Percentiles rank a stretch among this genome's conserved stretches.
These are phyloP conservation scores for Antrodiella citrinella DNA, from an alignment of 768 basidiomycete genomes.

Conservation along the genomic window DNA sequence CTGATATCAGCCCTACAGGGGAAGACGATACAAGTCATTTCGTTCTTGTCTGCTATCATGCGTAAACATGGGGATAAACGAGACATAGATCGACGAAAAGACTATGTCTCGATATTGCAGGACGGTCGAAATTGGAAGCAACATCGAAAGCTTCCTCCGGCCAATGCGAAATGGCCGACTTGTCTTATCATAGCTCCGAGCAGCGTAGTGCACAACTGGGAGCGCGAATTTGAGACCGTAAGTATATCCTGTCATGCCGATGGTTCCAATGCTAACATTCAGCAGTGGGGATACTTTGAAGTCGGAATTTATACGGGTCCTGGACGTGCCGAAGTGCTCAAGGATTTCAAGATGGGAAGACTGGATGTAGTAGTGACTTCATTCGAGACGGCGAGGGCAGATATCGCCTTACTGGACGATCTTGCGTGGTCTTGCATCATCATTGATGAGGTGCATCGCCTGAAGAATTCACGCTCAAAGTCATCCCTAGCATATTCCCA, in stretches of 20 bases:
- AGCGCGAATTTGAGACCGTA: conserved; percentile 79
- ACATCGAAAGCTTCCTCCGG: conserved; percentile 46
- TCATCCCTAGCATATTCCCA: conserved; percentile 63
- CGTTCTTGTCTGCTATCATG: conserved; percentile 90
- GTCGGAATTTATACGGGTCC: conserved; percentile 59
- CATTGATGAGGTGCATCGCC: conserved; percentile 85
- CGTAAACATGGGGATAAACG: conserved; percentile 56
- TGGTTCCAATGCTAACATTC: background rate
- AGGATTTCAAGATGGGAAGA: conserved; percentile 73
- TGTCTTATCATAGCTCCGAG: conserved; percentile 83
- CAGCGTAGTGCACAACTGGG: conserved; percentile 83
- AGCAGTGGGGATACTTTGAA: conserved; percentile 92
- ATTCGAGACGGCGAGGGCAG: conserved; percentile 64
- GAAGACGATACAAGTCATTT: conserved; percentile 92
- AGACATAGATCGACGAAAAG: conserved; percentile 60
- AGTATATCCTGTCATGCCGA: conserved; percentile 12
- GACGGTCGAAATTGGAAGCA: conserved; percentile 48
- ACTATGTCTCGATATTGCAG: conserved; percentile 60
- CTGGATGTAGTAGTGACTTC: conserved; percentile 82
- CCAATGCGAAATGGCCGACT: conserved; percentile 77
- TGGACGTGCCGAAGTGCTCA: conserved; percentile 48
- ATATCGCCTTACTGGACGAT: conserved; percentile 61
- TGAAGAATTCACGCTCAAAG: conserved; percentile 72
- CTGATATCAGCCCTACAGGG: conserved; percentile 39
- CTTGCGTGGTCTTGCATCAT: conserved; percentile 67